Conservation (phyloP, 208 protist species). For the Crithidia brevicula region DNA sequence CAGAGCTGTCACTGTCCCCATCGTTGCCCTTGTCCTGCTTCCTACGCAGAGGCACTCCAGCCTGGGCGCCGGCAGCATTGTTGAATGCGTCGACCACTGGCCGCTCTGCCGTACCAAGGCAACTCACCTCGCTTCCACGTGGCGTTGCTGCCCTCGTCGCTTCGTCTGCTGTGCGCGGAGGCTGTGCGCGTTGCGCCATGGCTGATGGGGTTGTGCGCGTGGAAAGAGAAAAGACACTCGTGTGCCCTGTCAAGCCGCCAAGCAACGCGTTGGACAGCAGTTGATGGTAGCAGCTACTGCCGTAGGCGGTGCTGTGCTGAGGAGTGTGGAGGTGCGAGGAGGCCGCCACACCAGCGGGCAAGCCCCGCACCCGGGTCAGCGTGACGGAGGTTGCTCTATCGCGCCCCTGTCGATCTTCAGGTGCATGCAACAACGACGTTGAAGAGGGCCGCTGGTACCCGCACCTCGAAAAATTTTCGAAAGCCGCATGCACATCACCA, state of each 20-base stretch:
- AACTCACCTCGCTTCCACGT: too few species aligned
- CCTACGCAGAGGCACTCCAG: neutral
- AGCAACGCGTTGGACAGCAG: conserved; percentile 30
- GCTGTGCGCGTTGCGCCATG: neutral
- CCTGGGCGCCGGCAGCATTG: too few species aligned
- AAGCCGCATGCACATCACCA: neutral
- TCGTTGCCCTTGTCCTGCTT: neutral
- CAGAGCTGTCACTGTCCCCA: neutral
- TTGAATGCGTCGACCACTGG: too few species aligned
- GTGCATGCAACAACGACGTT: neutral
- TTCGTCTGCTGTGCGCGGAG: too few species aligned
- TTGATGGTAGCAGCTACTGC: conserved; percentile 22
- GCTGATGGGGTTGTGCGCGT: neutral
- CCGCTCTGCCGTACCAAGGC: too few species aligned
- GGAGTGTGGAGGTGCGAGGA: conserved; percentile 1
- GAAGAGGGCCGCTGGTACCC: neutral
- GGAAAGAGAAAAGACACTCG: conserved; percentile 16
- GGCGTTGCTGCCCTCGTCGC: neutral
- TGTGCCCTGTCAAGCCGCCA: conserved; percentile 7
- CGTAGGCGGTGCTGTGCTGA: conserved; percentile 27
- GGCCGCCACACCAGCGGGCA: neutral
- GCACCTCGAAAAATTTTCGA: neutral
- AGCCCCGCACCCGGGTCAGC: conserved; percentile 13
- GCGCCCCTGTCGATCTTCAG: neutral
- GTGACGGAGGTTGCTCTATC: neutral